Evolutionary conservation across 1,284 basidiomycete species (phyloP), one percentile per base, ranked within the genome.

Genomic region (Microbotryum intermedium): DNA sequence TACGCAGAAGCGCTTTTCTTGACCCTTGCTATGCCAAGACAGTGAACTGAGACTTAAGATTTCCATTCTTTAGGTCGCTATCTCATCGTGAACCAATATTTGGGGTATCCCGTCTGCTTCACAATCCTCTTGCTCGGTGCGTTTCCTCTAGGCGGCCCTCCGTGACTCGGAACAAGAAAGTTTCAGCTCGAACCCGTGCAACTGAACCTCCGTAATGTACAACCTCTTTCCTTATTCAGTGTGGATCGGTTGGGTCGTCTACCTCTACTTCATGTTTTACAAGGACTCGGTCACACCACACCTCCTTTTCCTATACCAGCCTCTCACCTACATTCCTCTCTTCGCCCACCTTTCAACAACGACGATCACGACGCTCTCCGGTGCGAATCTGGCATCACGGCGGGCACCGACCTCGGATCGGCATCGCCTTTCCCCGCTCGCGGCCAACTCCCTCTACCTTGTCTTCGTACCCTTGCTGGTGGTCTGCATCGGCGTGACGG

Each of bases 321-420:
- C 50, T n/a, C n/a, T 23, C 26, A 25, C 23, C 20, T 51, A 51
- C 50, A 56, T 63, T 2, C 61, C 61, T 9, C 48, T 60, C 61
- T 60, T 59, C 52, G 25, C 47, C 48, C 52, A 47, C 28, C 43
- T 60, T 16, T 43, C 58, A 9, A 56, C 48, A 8, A 63, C 61
- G 2, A 63, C 58, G 10, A 59, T 50, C 51, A 44, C 55, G 5
- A 53, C 50, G 28, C 55, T 59, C 7, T 53, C 55, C 3, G 48
- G 55, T 26, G 61, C 61, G 6, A 57, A 63, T 46, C 55, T 63
- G 18, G 58, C 58, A 16, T 57, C 58, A 23, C 13, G 10, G 34
- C 34, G 34, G 34, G 34, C 34, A 39, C 11, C 34, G 18, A 39
- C 34, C 6, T 42, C 30, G 3, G 55, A 55, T 10, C 11, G 21